A percentile compares a stretch with the other conserved stretches of the same genome.
Evolutionary conservation across 2,329 filamentous ascomycete species (phyloP).

Genomic region (Hirsutella rhossiliensis): DNA sequence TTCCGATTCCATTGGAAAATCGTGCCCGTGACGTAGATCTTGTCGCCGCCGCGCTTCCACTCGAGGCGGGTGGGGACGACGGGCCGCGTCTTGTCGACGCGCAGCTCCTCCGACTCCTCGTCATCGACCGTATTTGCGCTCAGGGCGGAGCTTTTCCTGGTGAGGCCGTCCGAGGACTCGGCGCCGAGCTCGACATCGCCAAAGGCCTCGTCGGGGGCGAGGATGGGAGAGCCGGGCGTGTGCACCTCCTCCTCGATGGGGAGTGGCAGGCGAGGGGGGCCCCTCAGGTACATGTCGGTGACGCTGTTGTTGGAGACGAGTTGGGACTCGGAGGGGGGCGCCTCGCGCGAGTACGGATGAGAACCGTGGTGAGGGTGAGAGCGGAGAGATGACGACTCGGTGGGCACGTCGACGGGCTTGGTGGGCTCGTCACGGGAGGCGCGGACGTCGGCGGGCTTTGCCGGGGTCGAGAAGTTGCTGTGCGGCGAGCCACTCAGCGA

Average conservation of each 20-base stretch:
- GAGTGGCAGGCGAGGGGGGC: constrained; percentile 81
- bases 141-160: constrained; percentile 43
- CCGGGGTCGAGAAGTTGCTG: constrained; percentile 18
- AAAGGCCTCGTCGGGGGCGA: constrained; percentile 54
- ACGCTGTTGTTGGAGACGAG: constrained; percentile 43
- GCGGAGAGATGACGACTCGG: constrained; percentile 23
- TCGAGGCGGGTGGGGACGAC: constrained; percentile 77
- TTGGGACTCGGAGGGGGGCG: constrained; percentile 24
- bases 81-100: constrained; percentile 60
- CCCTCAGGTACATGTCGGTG: constrained; percentile 51
- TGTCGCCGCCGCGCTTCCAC: constrained; percentile 74
- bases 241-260: constrained; percentile 89
- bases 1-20: constrained; percentile 98
- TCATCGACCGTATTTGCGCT: constrained; percentile 62
- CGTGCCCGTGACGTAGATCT: constrained; percentile 92
- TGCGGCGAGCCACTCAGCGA: constrained; percentile 36
- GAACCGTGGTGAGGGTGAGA: constrained; percentile 18
- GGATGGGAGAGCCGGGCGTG: constrained; percentile 81
- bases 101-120: constrained; percentile 64
- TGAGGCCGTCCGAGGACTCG: constrained; percentile 35
- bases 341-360: neutral
- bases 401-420: constrained; percentile 48
- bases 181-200: constrained; percentile 38
- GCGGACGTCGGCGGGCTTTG: constrained; percentile 14
- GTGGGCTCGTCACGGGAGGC: constrained; percentile 24